A percentile compares a stretch with the other conserved stretches of the same genome.
These are phyloP conservation scores for Xylaria curta DNA, from an alignment of 495 filamentous ascomycete genomes.

Conservation along the genomic window DNA sequence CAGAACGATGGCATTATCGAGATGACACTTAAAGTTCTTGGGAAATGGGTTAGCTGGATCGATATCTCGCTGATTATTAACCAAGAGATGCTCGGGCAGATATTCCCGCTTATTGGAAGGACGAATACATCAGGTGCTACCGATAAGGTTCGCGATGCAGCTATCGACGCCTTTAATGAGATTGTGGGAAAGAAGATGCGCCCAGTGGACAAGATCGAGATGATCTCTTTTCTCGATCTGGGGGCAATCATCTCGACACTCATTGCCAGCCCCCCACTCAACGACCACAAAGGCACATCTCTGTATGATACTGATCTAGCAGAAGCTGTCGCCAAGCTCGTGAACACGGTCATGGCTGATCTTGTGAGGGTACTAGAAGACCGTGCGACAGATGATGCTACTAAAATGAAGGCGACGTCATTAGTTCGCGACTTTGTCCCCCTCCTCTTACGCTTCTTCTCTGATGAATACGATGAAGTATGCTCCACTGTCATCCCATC, in stretches of 20 bases:
- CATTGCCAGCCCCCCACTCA: constrained; percentile 76
- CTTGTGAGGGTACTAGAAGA: constrained; percentile 78
- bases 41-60: constrained; percentile 97
- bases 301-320: constrained; percentile 94
- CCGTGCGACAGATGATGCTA: constrained; percentile 56
- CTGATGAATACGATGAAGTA: constrained; percentile 97
- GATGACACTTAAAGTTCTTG: constrained; percentile 84
- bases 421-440: constrained; percentile 83
- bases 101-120: constrained; percentile 79
- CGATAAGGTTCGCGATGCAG: constrained; percentile 81
- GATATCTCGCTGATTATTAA: constrained; percentile 94
- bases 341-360: constrained; percentile 86
- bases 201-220: constrained; percentile 84
- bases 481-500: constrained; percentile 93
- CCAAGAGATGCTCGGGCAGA: constrained; percentile 77
- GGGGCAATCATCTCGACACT: constrained; percentile 81
- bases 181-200: constrained; percentile 99
- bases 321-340: constrained; percentile 92
- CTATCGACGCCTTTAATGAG: constrained; percentile 91
- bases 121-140: constrained; percentile 56
- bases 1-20: constrained; percentile 78
- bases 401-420: constrained; percentile 69
- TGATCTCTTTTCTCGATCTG: constrained; percentile 90
- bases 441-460: constrained; percentile 87
- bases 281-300: constrained; percentile 75